Conservation (phyloP, 129 eudicot species). For the Lonicera japonica region DNA sequence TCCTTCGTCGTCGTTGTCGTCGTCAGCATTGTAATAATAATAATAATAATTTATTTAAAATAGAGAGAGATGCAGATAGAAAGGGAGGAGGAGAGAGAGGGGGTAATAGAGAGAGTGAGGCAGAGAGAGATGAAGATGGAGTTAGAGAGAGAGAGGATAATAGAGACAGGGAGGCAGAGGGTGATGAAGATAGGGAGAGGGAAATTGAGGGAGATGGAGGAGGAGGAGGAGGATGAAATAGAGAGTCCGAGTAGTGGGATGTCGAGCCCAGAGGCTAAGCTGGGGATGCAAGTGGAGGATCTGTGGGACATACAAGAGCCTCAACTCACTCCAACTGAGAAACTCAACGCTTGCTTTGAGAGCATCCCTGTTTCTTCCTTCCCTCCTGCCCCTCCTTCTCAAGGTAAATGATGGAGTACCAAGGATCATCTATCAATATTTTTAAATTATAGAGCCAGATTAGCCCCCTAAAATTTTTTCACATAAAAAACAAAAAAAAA, state of each 20-base stretch:
- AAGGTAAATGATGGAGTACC: too few species aligned
- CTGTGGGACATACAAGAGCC: constrained; percentile 82
- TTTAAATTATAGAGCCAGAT: too few species aligned
- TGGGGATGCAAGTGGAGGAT: constrained; percentile 82
- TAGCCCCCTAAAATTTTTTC: too few species aligned
- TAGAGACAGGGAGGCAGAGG: background rate
- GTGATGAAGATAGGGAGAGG: constrained; percentile 6
- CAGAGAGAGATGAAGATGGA: background rate
- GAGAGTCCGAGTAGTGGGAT: constrained; percentile 46
- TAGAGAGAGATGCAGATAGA: background rate
- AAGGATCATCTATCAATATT: background rate
- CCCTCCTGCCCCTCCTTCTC: constrained; percentile 73
- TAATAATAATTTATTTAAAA: too few species aligned
- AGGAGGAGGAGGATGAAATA: constrained; percentile 36
- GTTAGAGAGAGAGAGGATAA: background rate
- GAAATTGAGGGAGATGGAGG: constrained; percentile 33
- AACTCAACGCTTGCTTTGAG: constrained; percentile 94
- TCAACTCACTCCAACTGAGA: constrained; percentile 77
- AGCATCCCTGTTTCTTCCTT: constrained; percentile 85
- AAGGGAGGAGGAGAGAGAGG: background rate
- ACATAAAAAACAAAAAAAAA: too few species aligned
- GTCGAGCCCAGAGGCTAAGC: constrained; percentile 65
- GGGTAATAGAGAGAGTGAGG: background rate
- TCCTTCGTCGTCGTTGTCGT: too few species aligned
- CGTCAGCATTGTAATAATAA: too few species aligned